Evolutionary conservation across 257 asterid species (phyloP), one percentile per base, ranked within the genome.

Genomic region (Nicotiana undulata): DNA sequence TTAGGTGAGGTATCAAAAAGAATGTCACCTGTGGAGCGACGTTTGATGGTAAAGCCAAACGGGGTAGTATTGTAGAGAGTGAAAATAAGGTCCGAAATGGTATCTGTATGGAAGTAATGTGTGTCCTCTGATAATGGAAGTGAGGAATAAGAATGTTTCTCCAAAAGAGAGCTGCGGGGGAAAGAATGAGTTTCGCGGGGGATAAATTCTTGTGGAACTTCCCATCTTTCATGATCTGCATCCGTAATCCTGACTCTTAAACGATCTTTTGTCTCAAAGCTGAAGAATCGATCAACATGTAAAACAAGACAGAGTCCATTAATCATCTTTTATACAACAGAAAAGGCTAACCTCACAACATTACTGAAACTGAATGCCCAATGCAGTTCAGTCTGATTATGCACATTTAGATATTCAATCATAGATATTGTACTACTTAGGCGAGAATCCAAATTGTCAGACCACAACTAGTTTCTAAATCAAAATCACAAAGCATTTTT

Each of bases 41-140:
- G 89, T 8, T 11, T 59, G 80, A 89, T 72, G n/a, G 82, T 77
- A 75, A 87, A 85, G 31, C 89, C 88, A 58, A 89, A 89, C 0
- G 90, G 92, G 61, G 83, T 77, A 81, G 89, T 85, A 75, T 82
- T 75, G 16, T 86, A 70, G 74, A 89, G 88, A 44, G 83, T 63
- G 82, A 87, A 89, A 20, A 37, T 46, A n/a, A 87, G 86, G 70
- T 87, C 90, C 1, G 90, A 85, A 79, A 20, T 9, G 58, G 85
- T 68, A 32, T 76, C 61, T 1, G 86, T 65, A 53, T 78, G 81
- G 81, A 61, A 53, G 51, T 40, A 68, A 46, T 63, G 79, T 17
- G 65, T 77, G 16, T 34, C 34, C 22, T 40, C 58, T 10, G 70
- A 9, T n/a, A 12, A 34, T 44, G 51, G 40, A 55, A 37, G 16